Percentiles rank a stretch among this genome's conserved stretches.
phyloP scores from a whole-genome alignment of 371 early-diverging fungal genomes.

The Nematocida minor region DNA sequence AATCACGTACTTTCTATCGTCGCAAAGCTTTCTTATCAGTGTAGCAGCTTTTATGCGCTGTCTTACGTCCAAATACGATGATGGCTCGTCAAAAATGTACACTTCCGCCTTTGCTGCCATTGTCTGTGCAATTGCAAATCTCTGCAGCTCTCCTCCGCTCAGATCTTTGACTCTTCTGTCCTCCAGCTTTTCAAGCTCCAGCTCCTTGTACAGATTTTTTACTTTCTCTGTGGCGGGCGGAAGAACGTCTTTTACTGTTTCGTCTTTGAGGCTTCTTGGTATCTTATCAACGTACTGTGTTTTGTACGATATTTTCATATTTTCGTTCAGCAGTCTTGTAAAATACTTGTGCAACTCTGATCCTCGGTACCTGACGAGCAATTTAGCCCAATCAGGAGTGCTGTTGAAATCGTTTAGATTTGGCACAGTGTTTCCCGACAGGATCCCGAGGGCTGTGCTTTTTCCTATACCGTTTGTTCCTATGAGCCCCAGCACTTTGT shows the following conservation, averaged over 20 bases:
- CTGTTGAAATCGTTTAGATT: constrained; percentile 76
- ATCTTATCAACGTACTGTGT: constrained; percentile 95
- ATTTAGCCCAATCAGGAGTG: constrained; percentile 89
- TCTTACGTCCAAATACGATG: constrained; percentile 95
- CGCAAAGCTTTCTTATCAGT: constrained; percentile 78
- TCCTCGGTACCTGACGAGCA: constrained; percentile 90
- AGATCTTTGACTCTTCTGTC: constrained; percentile 78
- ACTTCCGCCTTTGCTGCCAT: constrained; percentile 81
- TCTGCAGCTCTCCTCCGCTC: constrained; percentile 98
- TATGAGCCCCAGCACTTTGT: constrained; percentile 92
- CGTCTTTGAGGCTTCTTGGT: constrained; percentile 75
- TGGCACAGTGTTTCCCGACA: constrained; percentile 91
- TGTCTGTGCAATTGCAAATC: constrained; percentile 87
- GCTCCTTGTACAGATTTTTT: constrained; percentile 62
- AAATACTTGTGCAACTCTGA: constrained; percentile 97
- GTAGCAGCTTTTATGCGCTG: constrained; percentile 92
- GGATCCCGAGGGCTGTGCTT: constrained; percentile 89
- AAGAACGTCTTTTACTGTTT: constrained; percentile 65
- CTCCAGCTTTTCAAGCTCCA: constrained; percentile 75
- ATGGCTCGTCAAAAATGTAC: constrained; percentile 99
- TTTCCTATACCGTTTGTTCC: constrained; percentile 98
- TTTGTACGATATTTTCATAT: constrained; percentile 74
- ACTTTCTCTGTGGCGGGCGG: constrained; percentile 71
- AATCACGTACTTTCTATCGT: constrained; percentile 77
- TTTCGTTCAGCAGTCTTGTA: constrained; percentile 77